Evolutionary conservation across 2,329 filamentous ascomycete genomes (phyloP).

Genomic region (Pezicula radicicola): DNA sequence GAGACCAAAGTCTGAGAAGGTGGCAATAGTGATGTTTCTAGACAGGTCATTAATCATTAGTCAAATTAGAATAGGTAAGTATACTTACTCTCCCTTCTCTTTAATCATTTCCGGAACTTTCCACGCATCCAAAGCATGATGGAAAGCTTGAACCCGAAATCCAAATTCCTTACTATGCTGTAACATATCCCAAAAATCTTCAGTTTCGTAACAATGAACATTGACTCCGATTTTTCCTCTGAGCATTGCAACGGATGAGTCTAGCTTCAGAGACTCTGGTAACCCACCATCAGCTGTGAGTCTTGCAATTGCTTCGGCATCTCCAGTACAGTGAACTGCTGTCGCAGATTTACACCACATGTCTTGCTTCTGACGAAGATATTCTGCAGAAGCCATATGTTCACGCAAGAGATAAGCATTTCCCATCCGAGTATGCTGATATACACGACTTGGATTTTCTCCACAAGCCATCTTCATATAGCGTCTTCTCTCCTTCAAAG

Average conservation of each 20-base stretch:
- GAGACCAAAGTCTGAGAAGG: conserved; percentile 37
- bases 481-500: conserved; percentile 25
- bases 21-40: conserved; percentile 39
- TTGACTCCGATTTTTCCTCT: conserved; percentile 39
- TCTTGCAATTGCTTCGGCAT: conserved; percentile 15
- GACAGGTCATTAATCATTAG: no score
- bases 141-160: conserved; percentile 37
- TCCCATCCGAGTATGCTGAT: conserved; percentile 37
- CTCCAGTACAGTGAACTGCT: conserved; percentile 13
- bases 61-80: not conserved
- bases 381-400: conserved; percentile 34
- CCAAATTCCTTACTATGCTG: conserved; percentile 39
- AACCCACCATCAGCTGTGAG: conserved; percentile 17
- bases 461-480: conserved; percentile 46
- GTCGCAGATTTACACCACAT: conserved; percentile 25
- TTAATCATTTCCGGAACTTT: conserved; percentile 38
- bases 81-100: conserved; percentile 31
- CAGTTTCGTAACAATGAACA: conserved; percentile 41
- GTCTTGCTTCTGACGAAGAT: conserved; percentile 34
- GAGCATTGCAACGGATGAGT: conserved; percentile 37
- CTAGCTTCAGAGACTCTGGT: conserved; percentile 35
- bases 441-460: conserved; percentile 38
- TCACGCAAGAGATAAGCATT: conserved; percentile 36
- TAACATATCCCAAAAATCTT: conserved; percentile 42
- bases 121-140: conserved; percentile 38